These are phyloP conservation scores for Fagopyrum esculentum DNA, from an alignment of 148 eudicot genomes.

Conservation along the genomic window DNA sequence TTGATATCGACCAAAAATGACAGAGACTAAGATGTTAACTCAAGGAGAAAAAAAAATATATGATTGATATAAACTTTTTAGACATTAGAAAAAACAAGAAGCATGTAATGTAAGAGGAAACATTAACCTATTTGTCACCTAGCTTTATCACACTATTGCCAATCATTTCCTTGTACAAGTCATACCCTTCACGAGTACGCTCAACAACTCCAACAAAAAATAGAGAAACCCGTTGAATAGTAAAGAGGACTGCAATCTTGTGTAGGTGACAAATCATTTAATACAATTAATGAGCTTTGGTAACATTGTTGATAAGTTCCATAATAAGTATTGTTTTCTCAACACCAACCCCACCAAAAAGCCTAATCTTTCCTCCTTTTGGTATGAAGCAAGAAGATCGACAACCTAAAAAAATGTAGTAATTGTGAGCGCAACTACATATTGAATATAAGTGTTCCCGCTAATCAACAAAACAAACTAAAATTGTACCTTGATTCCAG, in stretches of 20 bases:
- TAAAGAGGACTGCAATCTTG: neutral
- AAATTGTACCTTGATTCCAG: slow-evolving; percentile 77
- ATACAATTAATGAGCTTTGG: slow-evolving; percentile 77
- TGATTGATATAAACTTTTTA: neutral
- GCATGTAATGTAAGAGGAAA: neutral
- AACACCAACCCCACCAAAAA: slow-evolving; percentile 61
- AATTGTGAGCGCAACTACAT: neutral
- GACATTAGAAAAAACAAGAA: neutral
- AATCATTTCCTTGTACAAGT: slow-evolving; percentile 94
- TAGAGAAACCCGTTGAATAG: slow-evolving; percentile 61
- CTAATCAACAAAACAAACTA: neutral
- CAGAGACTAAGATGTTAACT: neutral
- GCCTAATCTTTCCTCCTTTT: slow-evolving; percentile 89
- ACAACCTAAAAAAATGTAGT: slow-evolving; percentile 47
- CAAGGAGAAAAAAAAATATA: neutral
- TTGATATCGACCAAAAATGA: slow-evolving; percentile 62
- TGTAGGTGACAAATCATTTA: neutral
- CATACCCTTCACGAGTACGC: slow-evolving; percentile 93
- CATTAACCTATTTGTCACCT: slow-evolving; percentile 77
- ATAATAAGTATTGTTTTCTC: slow-evolving; percentile 77
- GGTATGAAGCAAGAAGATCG: slow-evolving; percentile 91
- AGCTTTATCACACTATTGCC: slow-evolving; percentile 99
- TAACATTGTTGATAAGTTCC: slow-evolving; percentile 83
- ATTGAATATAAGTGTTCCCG: neutral
- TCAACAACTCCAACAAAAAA: slow-evolving; percentile 80